These are phyloP conservation scores for Rhododendron simsii DNA, from an alignment of 148 eudicot genomes.

Conservation along the genomic window DNA sequence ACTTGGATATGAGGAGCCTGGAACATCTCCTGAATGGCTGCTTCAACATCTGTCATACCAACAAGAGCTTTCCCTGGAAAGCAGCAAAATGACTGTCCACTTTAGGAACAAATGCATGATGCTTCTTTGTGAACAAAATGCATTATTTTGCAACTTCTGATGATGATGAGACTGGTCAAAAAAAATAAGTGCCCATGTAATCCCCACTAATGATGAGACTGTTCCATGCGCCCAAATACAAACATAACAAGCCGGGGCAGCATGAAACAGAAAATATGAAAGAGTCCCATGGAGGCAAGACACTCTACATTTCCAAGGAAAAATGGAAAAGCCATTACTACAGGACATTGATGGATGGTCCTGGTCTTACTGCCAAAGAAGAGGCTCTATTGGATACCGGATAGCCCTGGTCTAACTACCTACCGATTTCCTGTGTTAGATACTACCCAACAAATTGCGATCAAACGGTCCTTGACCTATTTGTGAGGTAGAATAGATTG, in stretches of 20 bases:
- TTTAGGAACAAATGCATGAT: slow-evolving; percentile 1
- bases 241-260: background rate
- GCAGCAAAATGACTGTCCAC: background rate
- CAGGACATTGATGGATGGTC: background rate
- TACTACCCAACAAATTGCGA: background rate
- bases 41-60: slow-evolving; percentile 86
- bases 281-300: background rate
- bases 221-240: background rate
- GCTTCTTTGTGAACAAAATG: background rate
- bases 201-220: background rate
- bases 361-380: background rate
- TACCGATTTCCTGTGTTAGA: background rate
- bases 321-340: background rate
- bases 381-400: background rate
- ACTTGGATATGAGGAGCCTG: slow-evolving; percentile 99
- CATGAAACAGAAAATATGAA: background rate
- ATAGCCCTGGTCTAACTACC: background rate
- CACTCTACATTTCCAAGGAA: background rate
- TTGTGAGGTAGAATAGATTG: too few species aligned
- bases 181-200: background rate
- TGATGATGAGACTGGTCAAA: background rate
- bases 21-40: slow-evolving; percentile 97
- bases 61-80: slow-evolving; percentile 61
- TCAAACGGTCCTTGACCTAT: too few species aligned
- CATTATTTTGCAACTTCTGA: background rate